Percentiles rank a stretch among this genome's conserved stretches.
phyloP scores from a whole-genome alignment of 441 rosid species.

The Pelargonium myrrhifolium region DNA sequence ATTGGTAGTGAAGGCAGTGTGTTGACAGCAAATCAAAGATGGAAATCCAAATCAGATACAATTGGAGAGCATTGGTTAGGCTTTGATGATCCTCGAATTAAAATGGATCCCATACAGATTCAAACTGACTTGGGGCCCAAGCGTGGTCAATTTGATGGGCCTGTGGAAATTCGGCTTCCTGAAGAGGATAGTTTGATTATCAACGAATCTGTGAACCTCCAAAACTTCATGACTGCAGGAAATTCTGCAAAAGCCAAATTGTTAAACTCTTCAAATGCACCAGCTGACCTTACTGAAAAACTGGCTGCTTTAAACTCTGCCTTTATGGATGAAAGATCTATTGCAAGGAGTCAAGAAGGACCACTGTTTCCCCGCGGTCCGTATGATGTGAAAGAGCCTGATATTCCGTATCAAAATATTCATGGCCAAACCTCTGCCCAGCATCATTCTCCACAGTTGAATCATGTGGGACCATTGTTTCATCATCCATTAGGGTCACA shows the following conservation, averaged over 20 bases:
- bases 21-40: conserved; percentile 37
- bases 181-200: conserved; percentile 51
- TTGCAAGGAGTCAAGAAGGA: conserved; percentile 47
- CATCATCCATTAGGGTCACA: conserved; percentile 51
- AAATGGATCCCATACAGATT: conserved; percentile 34
- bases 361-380: conserved; percentile 40
- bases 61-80: conserved; percentile 38
- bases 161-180: conserved; percentile 33
- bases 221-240: conserved; percentile 30
- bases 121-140: conserved; percentile 39
- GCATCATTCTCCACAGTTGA: conserved; percentile 44
- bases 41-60: conserved; percentile 35
- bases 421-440: conserved; percentile 42
- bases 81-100: conserved; percentile 38
- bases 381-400: conserved; percentile 42
- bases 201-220: conserved; percentile 33
- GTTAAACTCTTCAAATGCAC: conserved; percentile 28
- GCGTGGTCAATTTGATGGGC: conserved; percentile 32
- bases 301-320: conserved; percentile 51
- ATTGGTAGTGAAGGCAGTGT: conserved; percentile 30
- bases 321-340: conserved; percentile 49
- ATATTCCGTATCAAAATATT: conserved; percentile 35
- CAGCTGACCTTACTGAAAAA: conserved; percentile 49
- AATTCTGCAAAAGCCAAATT: conserved; percentile 44
- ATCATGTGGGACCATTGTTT: conserved; percentile 47